Conservation (phyloP, 441 rosid genomes). For the Erodium moschatum region DNA sequence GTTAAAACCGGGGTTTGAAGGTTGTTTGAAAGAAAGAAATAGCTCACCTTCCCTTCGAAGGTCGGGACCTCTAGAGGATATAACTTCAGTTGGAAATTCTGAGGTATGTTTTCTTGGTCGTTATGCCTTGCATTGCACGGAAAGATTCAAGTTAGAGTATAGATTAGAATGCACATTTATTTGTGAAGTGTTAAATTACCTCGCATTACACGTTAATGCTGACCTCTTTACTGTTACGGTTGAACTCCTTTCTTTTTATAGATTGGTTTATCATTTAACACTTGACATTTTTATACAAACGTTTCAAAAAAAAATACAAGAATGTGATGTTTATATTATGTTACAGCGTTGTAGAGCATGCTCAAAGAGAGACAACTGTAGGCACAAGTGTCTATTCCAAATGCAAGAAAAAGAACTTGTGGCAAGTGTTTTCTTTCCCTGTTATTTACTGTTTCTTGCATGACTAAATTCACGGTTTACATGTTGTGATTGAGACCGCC, state of each 20-base stretch:
- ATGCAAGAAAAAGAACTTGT: constrained; percentile 65
- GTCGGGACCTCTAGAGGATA: constrained; percentile 33
- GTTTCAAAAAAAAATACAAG: background rate
- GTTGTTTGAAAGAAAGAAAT: constrained; percentile 28
- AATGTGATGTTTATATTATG: constrained; percentile 12
- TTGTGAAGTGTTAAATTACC: background rate
- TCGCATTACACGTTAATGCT: background rate
- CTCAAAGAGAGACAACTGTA: constrained; percentile 30
- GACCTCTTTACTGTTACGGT: background rate
- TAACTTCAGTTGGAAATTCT: constrained; percentile 29
- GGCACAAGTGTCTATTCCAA: constrained; percentile 42
- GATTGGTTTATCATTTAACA: background rate
- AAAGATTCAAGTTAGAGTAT: background rate
- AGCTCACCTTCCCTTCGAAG: constrained; percentile 24
- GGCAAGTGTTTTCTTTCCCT: constrained; percentile 33
- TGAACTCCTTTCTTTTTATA: background rate
- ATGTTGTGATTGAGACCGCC: background rate
- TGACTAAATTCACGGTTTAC: background rate
- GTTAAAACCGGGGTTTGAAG: constrained; percentile 38
- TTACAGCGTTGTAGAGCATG: constrained; percentile 41
- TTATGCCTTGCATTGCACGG: background rate
- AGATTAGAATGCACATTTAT: background rate
- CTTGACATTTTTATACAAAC: background rate
- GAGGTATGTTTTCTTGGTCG: constrained; percentile 29
- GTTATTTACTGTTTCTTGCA: background rate